These are phyloP conservation scores for Rutstroemia sp. DNA, from an alignment of 2,329 filamentous ascomycete genomes.

Conservation along the genomic window DNA sequence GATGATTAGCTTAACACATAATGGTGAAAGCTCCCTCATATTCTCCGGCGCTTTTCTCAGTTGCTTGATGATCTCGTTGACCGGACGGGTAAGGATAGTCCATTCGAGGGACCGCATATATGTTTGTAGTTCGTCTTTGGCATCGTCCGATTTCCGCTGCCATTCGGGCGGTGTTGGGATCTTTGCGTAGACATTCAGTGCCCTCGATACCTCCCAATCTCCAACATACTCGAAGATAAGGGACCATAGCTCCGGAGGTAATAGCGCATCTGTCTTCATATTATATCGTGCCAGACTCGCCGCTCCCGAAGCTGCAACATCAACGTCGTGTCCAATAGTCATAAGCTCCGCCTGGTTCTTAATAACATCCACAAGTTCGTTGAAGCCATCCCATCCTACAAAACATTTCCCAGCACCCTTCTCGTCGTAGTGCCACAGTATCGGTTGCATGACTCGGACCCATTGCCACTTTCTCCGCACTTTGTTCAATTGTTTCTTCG, in stretches of 20 bases:
- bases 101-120: slow-evolving; percentile 78
- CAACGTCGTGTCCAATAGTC: slow-evolving; percentile 63
- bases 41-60: slow-evolving; percentile 64
- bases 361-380: slow-evolving; percentile 65
- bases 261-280: slow-evolving; percentile 33
- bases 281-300: slow-evolving; percentile 38
- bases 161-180: slow-evolving; percentile 67
- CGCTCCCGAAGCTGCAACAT: slow-evolving; percentile 30
- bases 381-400: slow-evolving; percentile 56
- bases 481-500: slow-evolving; percentile 79
- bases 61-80: slow-evolving; percentile 64
- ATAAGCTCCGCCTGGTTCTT: slow-evolving; percentile 71
- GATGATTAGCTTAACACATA: slow-evolving; percentile 83
- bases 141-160: slow-evolving; percentile 52
- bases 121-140: slow-evolving; percentile 58
- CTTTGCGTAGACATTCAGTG: slow-evolving; percentile 73
- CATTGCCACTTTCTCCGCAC: slow-evolving; percentile 79
- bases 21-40: slow-evolving; percentile 64
- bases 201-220: slow-evolving; percentile 86
- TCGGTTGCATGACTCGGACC: slow-evolving; percentile 73
- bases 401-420: slow-evolving; percentile 44
- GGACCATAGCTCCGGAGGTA: slow-evolving; percentile 85
- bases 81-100: slow-evolving; percentile 67
- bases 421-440: slow-evolving; percentile 72
- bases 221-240: slow-evolving; percentile 76